phyloP scores from a whole-genome alignment of 1,284 basidiomycete species.

The Takashimella tepidaria region DNA sequence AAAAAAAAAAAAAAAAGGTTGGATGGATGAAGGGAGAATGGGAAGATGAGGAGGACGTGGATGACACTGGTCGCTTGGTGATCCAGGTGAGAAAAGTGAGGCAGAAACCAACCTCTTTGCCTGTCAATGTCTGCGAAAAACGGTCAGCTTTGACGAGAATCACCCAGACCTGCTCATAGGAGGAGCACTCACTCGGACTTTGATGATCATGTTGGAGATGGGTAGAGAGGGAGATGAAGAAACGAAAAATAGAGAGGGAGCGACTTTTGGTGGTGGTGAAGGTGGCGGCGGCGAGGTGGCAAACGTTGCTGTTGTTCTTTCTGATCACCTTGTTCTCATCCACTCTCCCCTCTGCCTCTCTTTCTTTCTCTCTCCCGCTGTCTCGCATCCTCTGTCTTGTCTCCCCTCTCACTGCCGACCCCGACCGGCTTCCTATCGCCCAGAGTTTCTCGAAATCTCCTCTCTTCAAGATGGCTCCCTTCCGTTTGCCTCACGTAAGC shows the following conservation, averaged over 20 bases:
- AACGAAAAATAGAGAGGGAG: neutral
- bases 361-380: neutral
- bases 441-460: too few species aligned
- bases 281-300: neutral
- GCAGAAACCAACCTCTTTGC: slow-evolving; percentile 35
- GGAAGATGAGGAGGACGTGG: neutral
- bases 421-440: too few species aligned
- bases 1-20: too few species aligned
- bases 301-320: neutral
- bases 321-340: neutral
- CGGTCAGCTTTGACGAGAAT: slow-evolving; percentile 10
- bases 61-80: slow-evolving; percentile 4
- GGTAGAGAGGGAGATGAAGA: neutral
- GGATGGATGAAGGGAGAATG: neutral
- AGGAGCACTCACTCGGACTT: slow-evolving; percentile 43
- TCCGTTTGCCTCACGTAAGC: too few species aligned
- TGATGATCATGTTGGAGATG: slow-evolving; percentile 39
- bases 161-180: too few species aligned
- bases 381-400: neutral
- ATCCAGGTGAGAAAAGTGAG: neutral
- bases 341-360: neutral
- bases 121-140: slow-evolving; percentile 33
- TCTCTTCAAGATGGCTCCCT: too few species aligned
- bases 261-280: neutral
- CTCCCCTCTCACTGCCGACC: neutral